Evolutionary conservation across 257 asterid genomes (phyloP).

Genomic region (Rubia yunnanensis): DNA sequence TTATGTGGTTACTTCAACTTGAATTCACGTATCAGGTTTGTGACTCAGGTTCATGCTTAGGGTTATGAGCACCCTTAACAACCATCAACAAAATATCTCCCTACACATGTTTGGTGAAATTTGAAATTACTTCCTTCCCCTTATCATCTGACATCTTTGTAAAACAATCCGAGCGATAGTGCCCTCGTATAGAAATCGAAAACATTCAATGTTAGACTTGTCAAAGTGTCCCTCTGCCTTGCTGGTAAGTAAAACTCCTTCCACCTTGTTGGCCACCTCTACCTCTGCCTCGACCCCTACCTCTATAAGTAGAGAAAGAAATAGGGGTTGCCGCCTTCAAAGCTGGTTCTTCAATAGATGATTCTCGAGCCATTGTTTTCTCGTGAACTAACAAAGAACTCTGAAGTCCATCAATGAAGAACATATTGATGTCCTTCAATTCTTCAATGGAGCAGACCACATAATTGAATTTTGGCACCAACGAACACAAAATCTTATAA

Average conservation of each 20-base stretch:
- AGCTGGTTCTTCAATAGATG: background rate
- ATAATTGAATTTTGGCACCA: background rate
- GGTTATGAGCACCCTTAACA: background rate
- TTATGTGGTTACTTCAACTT: background rate
- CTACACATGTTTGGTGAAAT: background rate
- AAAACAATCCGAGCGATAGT: background rate
- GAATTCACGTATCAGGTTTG: background rate
- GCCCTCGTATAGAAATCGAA: background rate
- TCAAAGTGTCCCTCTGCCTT: too few relatives aligned
- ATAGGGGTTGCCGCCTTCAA: too few relatives aligned
- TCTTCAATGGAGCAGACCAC: too few relatives aligned
- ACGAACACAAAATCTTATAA: background rate
- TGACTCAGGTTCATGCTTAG: background rate
- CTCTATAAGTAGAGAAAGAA: background rate
- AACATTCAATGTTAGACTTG: background rate
- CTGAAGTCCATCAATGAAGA: background rate
- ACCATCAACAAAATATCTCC: background rate
- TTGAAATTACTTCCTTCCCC: background rate
- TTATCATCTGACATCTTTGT: background rate
- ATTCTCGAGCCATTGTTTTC: background rate
- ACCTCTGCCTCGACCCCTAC: background rate
- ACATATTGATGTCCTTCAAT: background rate
- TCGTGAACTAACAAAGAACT: background rate
- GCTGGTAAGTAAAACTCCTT: too few relatives aligned
- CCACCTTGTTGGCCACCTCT: background rate